phyloP scores from a whole-genome alignment of 768 basidiomycete genomes.

The Tricholoma flavovirens region DNA sequence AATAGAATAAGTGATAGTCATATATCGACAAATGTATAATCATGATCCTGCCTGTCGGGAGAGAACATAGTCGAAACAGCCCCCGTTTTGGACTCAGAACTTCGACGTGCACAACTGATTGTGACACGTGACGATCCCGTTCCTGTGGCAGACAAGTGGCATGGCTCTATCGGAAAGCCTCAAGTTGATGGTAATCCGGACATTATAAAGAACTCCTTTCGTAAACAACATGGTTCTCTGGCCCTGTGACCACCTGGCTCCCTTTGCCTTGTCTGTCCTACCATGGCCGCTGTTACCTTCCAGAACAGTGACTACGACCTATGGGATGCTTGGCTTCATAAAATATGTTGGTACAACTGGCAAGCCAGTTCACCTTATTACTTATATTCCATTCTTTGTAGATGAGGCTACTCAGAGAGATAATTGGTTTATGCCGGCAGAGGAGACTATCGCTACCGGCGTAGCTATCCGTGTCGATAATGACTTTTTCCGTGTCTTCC shows the following conservation, averaged over 20 bases:
- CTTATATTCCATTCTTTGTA: conserved; percentile 7
- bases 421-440: conserved; percentile 78
- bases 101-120: no score
- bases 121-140: no score
- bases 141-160: not conserved
- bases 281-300: conserved; percentile 35
- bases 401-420: conserved; percentile 58
- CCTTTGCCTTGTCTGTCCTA: conserved; percentile 9
- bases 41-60: no score
- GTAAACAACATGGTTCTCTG: conserved; percentile 4
- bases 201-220: conserved; percentile 17
- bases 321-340: conserved; percentile 74
- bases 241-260: conserved; percentile 10
- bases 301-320: conserved; percentile 69
- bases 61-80: no score
- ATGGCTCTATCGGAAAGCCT: no score
- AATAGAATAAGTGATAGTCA: no score
- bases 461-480: conserved; percentile 64
- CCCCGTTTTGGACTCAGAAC: no score
- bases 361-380: not conserved
- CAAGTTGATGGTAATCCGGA: no score
- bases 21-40: no score
- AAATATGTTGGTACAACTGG: conserved; percentile 45
- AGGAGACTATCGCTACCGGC: conserved; percentile 65
- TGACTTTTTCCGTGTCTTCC: conserved; percentile 73